phyloP scores from a whole-genome alignment of 257 asterid genomes.

The Solanum virginianum region DNA sequence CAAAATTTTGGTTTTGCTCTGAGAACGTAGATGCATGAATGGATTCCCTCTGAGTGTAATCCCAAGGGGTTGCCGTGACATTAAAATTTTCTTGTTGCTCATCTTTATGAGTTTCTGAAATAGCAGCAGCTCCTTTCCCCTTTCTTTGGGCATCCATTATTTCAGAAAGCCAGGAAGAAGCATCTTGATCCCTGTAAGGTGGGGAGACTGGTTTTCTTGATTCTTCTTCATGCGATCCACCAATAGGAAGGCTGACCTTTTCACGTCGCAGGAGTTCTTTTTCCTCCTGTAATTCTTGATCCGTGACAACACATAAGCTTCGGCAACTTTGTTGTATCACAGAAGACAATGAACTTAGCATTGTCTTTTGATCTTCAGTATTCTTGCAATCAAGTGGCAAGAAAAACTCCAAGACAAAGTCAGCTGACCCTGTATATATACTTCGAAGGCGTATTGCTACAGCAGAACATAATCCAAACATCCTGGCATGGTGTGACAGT shows the following conservation, averaged over 20 bases:
- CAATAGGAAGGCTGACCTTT: constrained; percentile 1
- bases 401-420: constrained; percentile 73
- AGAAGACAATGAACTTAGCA: constrained; percentile 48
- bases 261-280: constrained; percentile 7
- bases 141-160: constrained; percentile 28
- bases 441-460: constrained; percentile 77
- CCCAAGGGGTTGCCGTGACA: constrained; percentile 29
- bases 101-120: constrained; percentile 23
- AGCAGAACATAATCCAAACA: constrained; percentile 40
- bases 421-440: constrained; percentile 40
- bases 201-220: constrained; percentile 4
- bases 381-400: constrained; percentile 51
- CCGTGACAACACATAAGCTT: constrained; percentile 49
- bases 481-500: constrained; percentile 58
- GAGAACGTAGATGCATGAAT: constrained; percentile 5
- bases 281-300: constrained; percentile 48
- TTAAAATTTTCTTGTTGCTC: constrained; percentile 37
- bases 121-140: constrained; percentile 36
- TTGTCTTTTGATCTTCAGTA: constrained; percentile 36
- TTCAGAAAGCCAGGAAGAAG: constrained; percentile 36
- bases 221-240: constrained; percentile 9
- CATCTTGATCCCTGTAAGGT: constrained; percentile 9
- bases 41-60: constrained; percentile 16
- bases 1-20: constrained; percentile 25
- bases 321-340: constrained; percentile 46